Evolutionary conservation across 78 protist species (phyloP).

Genomic region (Dictyostelium brefeldianum): DNA sequence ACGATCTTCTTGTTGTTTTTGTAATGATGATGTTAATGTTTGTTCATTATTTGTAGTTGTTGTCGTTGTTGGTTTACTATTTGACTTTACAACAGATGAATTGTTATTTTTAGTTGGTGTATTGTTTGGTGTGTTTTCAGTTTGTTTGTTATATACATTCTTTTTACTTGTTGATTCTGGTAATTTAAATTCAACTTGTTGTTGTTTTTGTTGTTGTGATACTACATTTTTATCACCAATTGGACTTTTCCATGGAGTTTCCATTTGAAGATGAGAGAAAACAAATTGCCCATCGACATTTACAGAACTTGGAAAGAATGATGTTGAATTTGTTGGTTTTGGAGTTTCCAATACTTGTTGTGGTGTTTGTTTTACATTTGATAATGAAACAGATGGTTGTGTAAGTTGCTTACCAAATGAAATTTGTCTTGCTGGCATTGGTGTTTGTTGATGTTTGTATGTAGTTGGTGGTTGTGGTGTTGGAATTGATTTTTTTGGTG

Average conservation of each 20-base stretch:
- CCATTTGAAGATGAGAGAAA: neutral
- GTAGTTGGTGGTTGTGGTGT: neutral
- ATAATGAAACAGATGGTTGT: neutral
- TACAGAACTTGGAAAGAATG: neutral
- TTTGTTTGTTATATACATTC: neutral
- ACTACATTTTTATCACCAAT: neutral
- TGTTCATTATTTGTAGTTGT: neutral
- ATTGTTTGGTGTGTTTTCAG: slow-evolving; percentile 3
- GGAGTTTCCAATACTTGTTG: neutral
- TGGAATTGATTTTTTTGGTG: neutral
- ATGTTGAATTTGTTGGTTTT: neutral
- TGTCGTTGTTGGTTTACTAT: neutral
- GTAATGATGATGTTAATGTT: neutral
- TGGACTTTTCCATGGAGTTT: slow-evolving; percentile 18
- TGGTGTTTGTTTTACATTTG: neutral
- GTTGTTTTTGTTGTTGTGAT: neutral
- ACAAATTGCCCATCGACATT: neutral
- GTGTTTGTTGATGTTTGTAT: neutral
- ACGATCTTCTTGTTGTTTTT: neutral
- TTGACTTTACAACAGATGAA: neutral
- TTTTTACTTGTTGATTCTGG: neutral
- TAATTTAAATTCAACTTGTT: neutral
- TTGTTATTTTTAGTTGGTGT: neutral
- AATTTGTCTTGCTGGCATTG: slow-evolving; percentile 23
- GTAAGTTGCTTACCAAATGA: neutral